Base-by-base conservation (phyloP, 441 rosid species). In the Biscutella laevigata region DNA sequence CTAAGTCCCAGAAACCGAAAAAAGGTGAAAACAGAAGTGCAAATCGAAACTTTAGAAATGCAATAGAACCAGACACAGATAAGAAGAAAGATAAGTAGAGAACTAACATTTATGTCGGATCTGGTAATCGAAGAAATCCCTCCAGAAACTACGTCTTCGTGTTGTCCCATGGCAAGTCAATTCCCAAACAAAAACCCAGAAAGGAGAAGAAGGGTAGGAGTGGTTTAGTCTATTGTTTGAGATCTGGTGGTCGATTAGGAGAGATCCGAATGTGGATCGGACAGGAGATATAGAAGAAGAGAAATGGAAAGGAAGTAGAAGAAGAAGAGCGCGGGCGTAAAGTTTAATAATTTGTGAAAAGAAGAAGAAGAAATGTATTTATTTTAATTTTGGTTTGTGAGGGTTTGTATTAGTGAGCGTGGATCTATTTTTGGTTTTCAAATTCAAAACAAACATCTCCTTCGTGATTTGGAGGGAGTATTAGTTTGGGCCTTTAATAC, bases 61-160 rank as follows among this genome's bases (percentile, higher is more conserved):
- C 28, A 7, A 53, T 7, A 5, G 17, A 30, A 43, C 16, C 40
- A n/a, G n/a, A n/a, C n/a, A n/a, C 0, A 7, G 34, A 35, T 19
- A 61, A 14, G 33, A 48, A 32, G 7, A 33, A 36, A 22, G n/a
- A n/a, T n/a, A 30, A 5, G 25, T 48, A 48, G 66, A 57, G 64
- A 54, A 25, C 40, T 41, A 12, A 82, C 86, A 77, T 75, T 76
- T 53, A 62, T 16, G 63, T 70, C 75, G 43, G 77, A 76, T 71
- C 66, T 53, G 34, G 73, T 47, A 19, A 64, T 32, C 32, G 50
- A 49, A 6, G 49, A 52, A 55, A 42, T n/a, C 46, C 36, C 71
- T 21, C 27, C 41, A 20, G 63, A 75, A 26, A 49, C 68, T n/a
- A n/a, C n/a, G 66, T 57, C 64, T 17, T 42, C 46, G 41, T 67